Evolutionary conservation across 1,284 basidiomycete species (phyloP), one percentile per base, ranked within the genome.

Genomic region (Mycena sp.): DNA sequence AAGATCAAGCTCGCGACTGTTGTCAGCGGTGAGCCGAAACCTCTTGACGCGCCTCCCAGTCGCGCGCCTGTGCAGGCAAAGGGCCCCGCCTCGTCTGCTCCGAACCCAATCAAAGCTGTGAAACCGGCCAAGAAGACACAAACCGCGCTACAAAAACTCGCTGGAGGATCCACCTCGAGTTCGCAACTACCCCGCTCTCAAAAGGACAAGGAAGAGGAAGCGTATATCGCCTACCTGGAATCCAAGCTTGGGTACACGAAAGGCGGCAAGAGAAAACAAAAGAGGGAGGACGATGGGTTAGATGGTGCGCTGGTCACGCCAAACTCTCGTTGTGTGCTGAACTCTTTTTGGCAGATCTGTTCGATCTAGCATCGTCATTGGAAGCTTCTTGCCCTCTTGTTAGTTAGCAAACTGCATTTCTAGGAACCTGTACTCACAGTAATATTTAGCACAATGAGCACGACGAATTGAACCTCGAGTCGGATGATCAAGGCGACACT

Each of bases 171-270:
- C 7, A 61, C 58, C 46, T 29, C 61, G 10, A 32, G 64, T 2
- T 59, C 61, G 23, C 64, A 71, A 14, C 41, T 25, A 29, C 67
- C 74, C 17, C 78, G 74, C 43, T 77, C 73, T 14, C 81, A 75
- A 62, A 71, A 78, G 58, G 85, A 89, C 65, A 80, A 85, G 44
- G 81, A 87, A 29, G 94, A 95, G 68, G 92, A 94, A 70, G 81
- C 82, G 1, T 92, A 94, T 72, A 95, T 95, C 50, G 83, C 86
- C 1, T 88, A 91, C 80, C 79, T 95, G 12, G 94, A 95, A 75
- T 80, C 83, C 12, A 88, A 88, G 74, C 81, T 95, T 17, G 86
- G 88, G 21, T 84, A 86, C 67, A 35, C 32, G 9, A 35, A 35
- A 14, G 32, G 32, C 32, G 74, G 69, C n/a, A 80, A 74, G 61